A percentile compares a stretch with the other conserved stretches of the same genome.
Conservation (phyloP, 345 rosid species). For the Arabidopsis suecica region DNA sequence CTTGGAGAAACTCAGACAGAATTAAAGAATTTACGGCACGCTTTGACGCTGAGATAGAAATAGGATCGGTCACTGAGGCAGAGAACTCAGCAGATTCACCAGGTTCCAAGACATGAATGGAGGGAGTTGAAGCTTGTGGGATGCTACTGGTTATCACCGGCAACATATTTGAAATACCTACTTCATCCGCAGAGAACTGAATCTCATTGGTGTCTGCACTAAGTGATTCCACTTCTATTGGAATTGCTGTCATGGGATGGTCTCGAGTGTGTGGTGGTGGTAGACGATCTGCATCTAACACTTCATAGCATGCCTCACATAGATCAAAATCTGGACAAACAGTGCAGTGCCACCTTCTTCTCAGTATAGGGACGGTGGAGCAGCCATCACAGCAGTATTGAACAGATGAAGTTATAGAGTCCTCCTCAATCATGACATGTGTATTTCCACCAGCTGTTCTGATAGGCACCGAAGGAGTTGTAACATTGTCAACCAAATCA, state of each 20-base stretch:
- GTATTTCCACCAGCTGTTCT: slow-evolving; percentile 69
- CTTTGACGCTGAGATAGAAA: slow-evolving; percentile 93
- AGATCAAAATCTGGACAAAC: slow-evolving; percentile 97
- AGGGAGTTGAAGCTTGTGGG: slow-evolving; percentile 70
- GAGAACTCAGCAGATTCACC: slow-evolving; percentile 85
- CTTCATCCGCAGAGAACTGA: slow-evolving; percentile 79
- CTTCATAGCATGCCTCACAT: slow-evolving; percentile 96
- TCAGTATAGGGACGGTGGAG: slow-evolving; percentile 92
- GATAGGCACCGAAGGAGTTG: slow-evolving; percentile 60
- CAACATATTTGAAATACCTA: slow-evolving; percentile 59
- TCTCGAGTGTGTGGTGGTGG: slow-evolving; percentile 94
- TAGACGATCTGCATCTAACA: slow-evolving; percentile 78
- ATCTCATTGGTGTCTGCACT: slow-evolving; percentile 84
- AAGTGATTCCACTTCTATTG: slow-evolving; percentile 89
- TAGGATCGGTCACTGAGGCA: slow-evolving; percentile 68
- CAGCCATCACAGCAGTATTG: slow-evolving; percentile 99
- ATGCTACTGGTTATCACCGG: slow-evolving; percentile 53
- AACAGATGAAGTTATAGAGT: slow-evolving; percentile 91
- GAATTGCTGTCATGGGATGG: slow-evolving; percentile 95
- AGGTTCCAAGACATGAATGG: slow-evolving; percentile 94
- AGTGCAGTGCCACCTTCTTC: slow-evolving; percentile 99
- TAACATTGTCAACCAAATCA: slow-evolving; percentile 70
- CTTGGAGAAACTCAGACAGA: slow-evolving; percentile 87
- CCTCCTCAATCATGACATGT: slow-evolving; percentile 94
- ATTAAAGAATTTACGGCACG: slow-evolving; percentile 92